Conservation (phyloP, 1,284 basidiomycete species). For the Ceratobasidium sp. region DNA sequence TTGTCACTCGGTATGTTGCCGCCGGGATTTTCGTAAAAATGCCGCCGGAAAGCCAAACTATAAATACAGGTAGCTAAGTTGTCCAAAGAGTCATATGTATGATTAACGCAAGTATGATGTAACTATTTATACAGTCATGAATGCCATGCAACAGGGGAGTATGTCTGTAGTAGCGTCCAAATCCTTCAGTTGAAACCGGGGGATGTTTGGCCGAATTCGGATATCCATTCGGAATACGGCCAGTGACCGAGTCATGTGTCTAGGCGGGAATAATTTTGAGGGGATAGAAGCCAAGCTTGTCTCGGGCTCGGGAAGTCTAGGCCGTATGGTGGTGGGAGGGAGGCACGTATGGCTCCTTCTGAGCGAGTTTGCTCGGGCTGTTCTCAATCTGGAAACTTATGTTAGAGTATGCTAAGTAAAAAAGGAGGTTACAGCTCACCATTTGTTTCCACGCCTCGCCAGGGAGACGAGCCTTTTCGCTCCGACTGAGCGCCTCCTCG, state of each 20-base stretch:
- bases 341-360: conserved; percentile 28
- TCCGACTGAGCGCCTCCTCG: conserved; percentile 70
- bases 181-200: neutral
- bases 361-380: conserved; percentile 42
- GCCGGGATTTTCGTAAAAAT: no score
- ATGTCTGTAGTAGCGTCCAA: conserved; percentile 12
- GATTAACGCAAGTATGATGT: neutral
- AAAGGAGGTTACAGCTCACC: conserved; percentile 20
- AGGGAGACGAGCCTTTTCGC: conserved; percentile 59
- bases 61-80: no score
- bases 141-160: neutral
- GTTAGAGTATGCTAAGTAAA: neutral
- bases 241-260: neutral
- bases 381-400: conserved; percentile 23
- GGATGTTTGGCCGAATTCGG: conserved; percentile 32
- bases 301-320: conserved; percentile 11
- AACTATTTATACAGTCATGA: neutral
- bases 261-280: neutral
- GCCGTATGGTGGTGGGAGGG: conserved; percentile 31
- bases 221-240: conserved; percentile 42
- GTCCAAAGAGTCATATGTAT: conserved; percentile 1
- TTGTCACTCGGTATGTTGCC: conserved; percentile 17
- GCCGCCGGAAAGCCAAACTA: conserved; percentile 20
- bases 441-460: conserved; percentile 44
- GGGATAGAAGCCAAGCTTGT: neutral